Percentiles rank a stretch among this genome's conserved stretches.
These are phyloP conservation scores for Apophysomyces sp. DNA, from an alignment of 371 early-diverging fungal genomes.

Conservation along the genomic window DNA sequence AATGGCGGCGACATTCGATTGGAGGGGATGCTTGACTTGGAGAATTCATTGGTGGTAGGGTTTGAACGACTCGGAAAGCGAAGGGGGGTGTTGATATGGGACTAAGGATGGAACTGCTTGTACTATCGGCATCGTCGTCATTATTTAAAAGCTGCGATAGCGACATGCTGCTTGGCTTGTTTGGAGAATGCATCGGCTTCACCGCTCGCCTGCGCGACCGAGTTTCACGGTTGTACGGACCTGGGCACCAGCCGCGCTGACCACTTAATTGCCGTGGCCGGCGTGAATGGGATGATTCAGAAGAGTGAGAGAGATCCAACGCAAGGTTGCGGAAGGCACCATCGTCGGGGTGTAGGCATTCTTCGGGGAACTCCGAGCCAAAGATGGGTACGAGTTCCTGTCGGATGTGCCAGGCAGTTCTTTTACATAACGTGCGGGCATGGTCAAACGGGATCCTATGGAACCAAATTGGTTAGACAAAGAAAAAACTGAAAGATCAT, in stretches of 20 bases:
- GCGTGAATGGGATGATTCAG: background rate
- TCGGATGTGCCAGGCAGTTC: background rate
- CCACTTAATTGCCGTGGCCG: background rate
- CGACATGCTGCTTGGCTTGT: background rate
- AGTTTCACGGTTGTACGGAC: background rate
- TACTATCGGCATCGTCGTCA: background rate
- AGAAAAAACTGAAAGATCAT: background rate
- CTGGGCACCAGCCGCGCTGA: background rate
- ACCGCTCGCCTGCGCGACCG: background rate
- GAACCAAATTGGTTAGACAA: background rate
- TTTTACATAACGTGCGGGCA: background rate
- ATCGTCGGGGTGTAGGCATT: background rate
- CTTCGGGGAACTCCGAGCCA: background rate
- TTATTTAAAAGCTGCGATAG: background rate
- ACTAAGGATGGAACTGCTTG: background rate
- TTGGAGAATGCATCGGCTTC: slow-evolving; percentile 2
- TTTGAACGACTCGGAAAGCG: background rate
- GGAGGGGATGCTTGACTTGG: background rate
- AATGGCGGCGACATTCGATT: background rate
- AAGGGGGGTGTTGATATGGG: background rate
- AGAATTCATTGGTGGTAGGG: background rate
- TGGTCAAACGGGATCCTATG: background rate
- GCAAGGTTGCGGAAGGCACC: background rate
- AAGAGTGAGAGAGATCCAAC: background rate
- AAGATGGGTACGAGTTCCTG: background rate